Evolutionary conservation across 176 grass and related monocot species (phyloP), one percentile per base, ranked within the genome.

Genomic region (Calamus simplicifolius): DNA sequence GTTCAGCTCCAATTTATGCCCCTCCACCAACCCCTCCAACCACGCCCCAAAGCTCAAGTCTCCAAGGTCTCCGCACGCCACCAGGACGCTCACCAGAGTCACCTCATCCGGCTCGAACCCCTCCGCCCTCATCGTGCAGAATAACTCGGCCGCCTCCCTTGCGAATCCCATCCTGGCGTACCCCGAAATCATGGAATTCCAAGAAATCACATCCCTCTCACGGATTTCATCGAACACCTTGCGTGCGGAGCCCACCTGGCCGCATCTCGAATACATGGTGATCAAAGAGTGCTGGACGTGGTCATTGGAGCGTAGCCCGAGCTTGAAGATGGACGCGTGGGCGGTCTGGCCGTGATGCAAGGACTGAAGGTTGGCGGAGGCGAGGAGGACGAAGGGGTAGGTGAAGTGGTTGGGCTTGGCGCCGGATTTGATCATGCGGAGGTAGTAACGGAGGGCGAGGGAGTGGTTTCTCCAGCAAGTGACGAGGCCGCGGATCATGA

Each of bases 41-140:
- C 80, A 74, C 70, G 27, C 70, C 6, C 89, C 85, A 0, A 82
- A 58, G 13, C n/a, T 57, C 51, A 79, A 16, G 56, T 95, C 65
- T 13, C 71, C 84, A 2, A 78, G 56, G 8, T 79, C 68, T 7
- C 82, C 78, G 28, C 90, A 95, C 0, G 86, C 80, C 0, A 82
- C 28, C 5, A 86, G 23, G 43, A 76, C 54, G 5, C 67, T 43
- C 15, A 72, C 54, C 31, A 82, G 15, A 50, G 79, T 82, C 21
- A 82, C 72, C 25, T 76, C 54, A 16, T 82, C 69, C 25, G 79
- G 79, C 49, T 52, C 60, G 27, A 21, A 62, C 16, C 72, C 66
- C 1, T 76, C 54, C 18, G 48, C 30, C 50, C 43, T 29, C 79
- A 82, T 82, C 25, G 49, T 25, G 1, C 4, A 38, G 29, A 82